Percentiles rank a stretch among this genome's conserved stretches.
Evolutionary conservation across 1,284 basidiomycete genomes (phyloP).

Genomic region (Phlebopus sp.): DNA sequence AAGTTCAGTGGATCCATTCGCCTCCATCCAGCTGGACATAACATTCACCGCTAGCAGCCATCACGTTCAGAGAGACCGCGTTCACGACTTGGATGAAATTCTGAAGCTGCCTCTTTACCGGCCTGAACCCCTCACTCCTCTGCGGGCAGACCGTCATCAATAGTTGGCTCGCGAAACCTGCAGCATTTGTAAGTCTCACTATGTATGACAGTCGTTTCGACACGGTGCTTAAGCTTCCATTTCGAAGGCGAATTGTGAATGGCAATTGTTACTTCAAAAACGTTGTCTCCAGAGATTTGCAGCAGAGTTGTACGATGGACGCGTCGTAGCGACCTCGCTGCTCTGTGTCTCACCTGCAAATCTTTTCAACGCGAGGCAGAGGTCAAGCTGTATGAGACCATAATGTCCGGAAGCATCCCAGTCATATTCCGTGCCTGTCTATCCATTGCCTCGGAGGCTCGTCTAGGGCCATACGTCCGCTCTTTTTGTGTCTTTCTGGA

Average conservation of each 20-base stretch:
- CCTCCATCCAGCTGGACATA: not conserved
- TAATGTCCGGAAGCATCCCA: slow-evolving; percentile 23
- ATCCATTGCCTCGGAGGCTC: slow-evolving; percentile 24
- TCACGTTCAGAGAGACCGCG: not conserved
- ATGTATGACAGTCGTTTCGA: not conserved
- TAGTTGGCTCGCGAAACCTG: no score
- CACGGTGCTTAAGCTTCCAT: no score
- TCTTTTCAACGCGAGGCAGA: slow-evolving; percentile 29
- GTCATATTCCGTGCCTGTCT: slow-evolving; percentile 27
- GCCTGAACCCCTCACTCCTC: not conserved
- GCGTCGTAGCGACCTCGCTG: slow-evolving; percentile 23
- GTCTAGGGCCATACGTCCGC: slow-evolving; percentile 25
- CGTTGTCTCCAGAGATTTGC: slow-evolving; percentile 24
- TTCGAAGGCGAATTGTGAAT: slow-evolving; percentile 10
- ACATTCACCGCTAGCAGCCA: not conserved
- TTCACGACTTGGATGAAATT: not conserved
- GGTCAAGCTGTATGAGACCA: slow-evolving; percentile 25
- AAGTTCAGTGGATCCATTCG: not conserved
- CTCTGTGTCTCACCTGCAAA: slow-evolving; percentile 28
- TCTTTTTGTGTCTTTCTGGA: slow-evolving; percentile 26
- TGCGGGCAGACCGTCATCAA: not conserved
- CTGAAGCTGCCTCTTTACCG: not conserved
- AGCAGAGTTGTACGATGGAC: slow-evolving; percentile 27
- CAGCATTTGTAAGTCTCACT: not conserved
- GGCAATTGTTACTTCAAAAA: slow-evolving; percentile 7